phyloP scores from a whole-genome alignment of 805 yeast genomes.

The Wickerhamiella sergipiensis region DNA sequence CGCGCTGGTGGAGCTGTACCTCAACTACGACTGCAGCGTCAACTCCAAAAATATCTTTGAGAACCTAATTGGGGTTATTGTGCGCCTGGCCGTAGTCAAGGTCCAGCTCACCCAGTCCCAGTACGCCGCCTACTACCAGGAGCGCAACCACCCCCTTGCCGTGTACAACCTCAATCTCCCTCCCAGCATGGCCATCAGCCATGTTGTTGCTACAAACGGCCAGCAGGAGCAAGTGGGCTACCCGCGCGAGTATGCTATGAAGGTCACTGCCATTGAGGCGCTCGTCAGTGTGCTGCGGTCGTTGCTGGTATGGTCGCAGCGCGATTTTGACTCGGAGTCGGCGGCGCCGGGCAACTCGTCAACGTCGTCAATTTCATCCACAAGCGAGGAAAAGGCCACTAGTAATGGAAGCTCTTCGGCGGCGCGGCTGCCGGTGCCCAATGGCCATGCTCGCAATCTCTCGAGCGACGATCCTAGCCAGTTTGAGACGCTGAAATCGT shows the following conservation, averaged over 20 bases:
- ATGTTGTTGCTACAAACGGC: conserved; percentile 32
- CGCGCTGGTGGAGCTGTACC: conserved; percentile 78
- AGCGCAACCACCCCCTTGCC: conserved; percentile 43
- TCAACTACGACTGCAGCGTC: conserved; percentile 89
- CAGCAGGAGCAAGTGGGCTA: conserved; percentile 15
- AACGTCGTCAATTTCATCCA: neutral
- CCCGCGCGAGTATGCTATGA: conserved; percentile 74
- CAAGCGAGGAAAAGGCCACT: neutral
- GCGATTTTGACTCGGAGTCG: conserved; percentile 14
- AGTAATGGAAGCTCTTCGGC: neutral
- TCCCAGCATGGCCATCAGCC: conserved; percentile 62
- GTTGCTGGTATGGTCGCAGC: conserved; percentile 75
- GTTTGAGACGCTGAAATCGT: conserved; percentile 70
- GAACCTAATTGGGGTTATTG: conserved; percentile 61
- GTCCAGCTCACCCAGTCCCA: conserved; percentile 63
- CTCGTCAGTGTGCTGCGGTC: conserved; percentile 74
- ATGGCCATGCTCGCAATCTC: neutral
- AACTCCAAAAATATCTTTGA: conserved; percentile 70
- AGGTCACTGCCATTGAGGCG: conserved; percentile 66
- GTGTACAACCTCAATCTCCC: conserved; percentile 62
- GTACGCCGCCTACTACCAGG: conserved; percentile 40
- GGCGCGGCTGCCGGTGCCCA: neutral
- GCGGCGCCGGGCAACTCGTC: neutral
- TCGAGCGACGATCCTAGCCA: conserved; percentile 56
- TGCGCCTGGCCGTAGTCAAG: conserved; percentile 53